Evolutionary conservation across 164 flowering plant species (phyloP), one percentile per base, ranked within the genome.

Genomic region (Tetracentron sinense): DNA sequence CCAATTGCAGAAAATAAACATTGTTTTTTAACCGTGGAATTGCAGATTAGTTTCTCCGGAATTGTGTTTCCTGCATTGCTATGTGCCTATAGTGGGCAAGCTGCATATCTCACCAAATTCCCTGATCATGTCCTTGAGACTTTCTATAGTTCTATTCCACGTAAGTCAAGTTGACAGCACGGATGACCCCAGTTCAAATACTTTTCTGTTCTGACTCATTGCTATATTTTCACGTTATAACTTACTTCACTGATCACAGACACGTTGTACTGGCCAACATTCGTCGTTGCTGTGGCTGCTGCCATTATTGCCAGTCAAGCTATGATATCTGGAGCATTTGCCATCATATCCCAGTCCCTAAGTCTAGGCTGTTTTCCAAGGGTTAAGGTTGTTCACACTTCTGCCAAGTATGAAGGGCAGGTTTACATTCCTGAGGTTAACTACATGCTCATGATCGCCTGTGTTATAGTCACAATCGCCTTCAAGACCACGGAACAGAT

Each of bases 351-450:
- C 5, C 93, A 86, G 61, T 78, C 91, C 5, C 66, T 80, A 8
- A 69, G 65, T 53, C 55, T 90, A 8, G 77, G 83, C 20, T 83
- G 87, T 60, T 87, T 89, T 38, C 91, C 93, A n/a, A 80, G 89
- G 55, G 88, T 89, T 29, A 84, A 83, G 70, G 79, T 89, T 21
- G 77, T 87, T 42, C 94, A 87, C 57, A 89, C 96, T 27, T 89
- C 94, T 12, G 75, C 85, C 5, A 84, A 84, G 74, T 78, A 82
- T 55, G 82, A 75, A 63, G 89, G 89, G 10, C 93, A 87, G 55
- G 89, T 89, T 50, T 89, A 89, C 78, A 87, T 89, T 17, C 96
- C 96, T 0, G 93, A 87, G 70, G 16, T 87, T 57, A 89, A 87
- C 72, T 85, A 79, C 77, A 4, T 78, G 21, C 78, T 89, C 33